Percentiles rank a stretch among this genome's conserved stretches.
phyloP scores from a whole-genome alignment of 495 filamentous ascomycete species.

The Aspergillus sclerotioniger region DNA sequence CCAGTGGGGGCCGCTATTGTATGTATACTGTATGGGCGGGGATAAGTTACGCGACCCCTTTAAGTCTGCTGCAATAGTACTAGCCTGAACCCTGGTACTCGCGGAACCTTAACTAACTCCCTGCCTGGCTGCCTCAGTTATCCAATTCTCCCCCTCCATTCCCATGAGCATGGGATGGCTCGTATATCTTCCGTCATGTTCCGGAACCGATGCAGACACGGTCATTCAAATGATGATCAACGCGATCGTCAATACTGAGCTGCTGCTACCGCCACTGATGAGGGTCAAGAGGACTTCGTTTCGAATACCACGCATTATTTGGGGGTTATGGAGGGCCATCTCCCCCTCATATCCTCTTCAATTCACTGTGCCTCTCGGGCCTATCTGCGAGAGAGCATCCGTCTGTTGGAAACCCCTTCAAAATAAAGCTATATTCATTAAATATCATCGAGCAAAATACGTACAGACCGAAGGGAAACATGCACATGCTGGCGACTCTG shows the following conservation, averaged over 20 bases:
- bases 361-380: neutral
- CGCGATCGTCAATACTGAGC: neutral
- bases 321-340: neutral
- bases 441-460: neutral
- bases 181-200: neutral
- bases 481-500: neutral
- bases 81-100: neutral
- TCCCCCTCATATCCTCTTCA: neutral
- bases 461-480: neutral
- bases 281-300: neutral
- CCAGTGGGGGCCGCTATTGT: neutral
- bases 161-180: neutral
- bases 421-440: neutral
- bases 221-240: constrained; percentile 2
- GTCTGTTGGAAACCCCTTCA: too few species aligned
- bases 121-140: neutral
- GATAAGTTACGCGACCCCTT: neutral
- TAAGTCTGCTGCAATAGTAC: neutral
- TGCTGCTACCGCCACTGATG: neutral
- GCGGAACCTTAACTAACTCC: too few species aligned
- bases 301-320: neutral
- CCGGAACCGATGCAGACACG: neutral
- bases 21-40: neutral
- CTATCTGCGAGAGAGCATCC: neutral
- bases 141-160: neutral